Evolutionary conservation across 2,329 filamentous ascomycete species (phyloP).

Genomic region (Talaromyces sp.): DNA sequence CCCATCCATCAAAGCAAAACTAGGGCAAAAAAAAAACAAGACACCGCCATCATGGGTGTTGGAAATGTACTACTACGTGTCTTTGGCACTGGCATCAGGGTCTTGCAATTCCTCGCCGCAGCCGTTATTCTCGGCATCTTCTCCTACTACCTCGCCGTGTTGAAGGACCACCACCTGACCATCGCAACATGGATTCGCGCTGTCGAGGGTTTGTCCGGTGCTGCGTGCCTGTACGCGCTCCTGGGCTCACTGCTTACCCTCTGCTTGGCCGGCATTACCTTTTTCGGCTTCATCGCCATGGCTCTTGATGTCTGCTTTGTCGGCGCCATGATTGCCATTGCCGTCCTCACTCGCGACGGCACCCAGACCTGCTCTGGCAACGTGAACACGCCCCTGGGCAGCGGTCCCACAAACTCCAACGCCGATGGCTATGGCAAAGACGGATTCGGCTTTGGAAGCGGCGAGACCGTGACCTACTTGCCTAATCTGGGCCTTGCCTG

Average conservation of each 20-base stretch:
- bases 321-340: slow-evolving; percentile 76
- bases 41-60: slow-evolving; percentile 51
- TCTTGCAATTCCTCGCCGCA: slow-evolving; percentile 67
- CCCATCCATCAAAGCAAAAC: neutral
- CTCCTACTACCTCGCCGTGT: slow-evolving; percentile 76
- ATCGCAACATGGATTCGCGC: slow-evolving; percentile 66
- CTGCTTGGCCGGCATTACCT: slow-evolving; percentile 68
- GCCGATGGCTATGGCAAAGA: slow-evolving; percentile 47
- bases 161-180: slow-evolving; percentile 58
- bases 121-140: slow-evolving; percentile 73
- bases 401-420: slow-evolving; percentile 50
- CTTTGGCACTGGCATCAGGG: slow-evolving; percentile 66
- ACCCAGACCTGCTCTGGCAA: slow-evolving; percentile 60
- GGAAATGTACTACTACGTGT: slow-evolving; percentile 62
- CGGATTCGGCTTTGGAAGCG: slow-evolving; percentile 36
- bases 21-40: neutral
- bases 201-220: slow-evolving; percentile 73
- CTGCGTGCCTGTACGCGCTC: slow-evolving; percentile 68
- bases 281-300: slow-evolving; percentile 70
- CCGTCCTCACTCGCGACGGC: slow-evolving; percentile 67
- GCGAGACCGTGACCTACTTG: slow-evolving; percentile 18
- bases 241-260: slow-evolving; percentile 70
- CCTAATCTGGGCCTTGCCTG: slow-evolving; percentile 59
- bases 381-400: slow-evolving; percentile 66
- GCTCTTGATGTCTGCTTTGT: slow-evolving; percentile 73